A percentile compares a stretch with the other conserved stretches of the same genome.
Conservation (phyloP, 495 filamentous ascomycete genomes). For the Trichoderma gamsii region DNA sequence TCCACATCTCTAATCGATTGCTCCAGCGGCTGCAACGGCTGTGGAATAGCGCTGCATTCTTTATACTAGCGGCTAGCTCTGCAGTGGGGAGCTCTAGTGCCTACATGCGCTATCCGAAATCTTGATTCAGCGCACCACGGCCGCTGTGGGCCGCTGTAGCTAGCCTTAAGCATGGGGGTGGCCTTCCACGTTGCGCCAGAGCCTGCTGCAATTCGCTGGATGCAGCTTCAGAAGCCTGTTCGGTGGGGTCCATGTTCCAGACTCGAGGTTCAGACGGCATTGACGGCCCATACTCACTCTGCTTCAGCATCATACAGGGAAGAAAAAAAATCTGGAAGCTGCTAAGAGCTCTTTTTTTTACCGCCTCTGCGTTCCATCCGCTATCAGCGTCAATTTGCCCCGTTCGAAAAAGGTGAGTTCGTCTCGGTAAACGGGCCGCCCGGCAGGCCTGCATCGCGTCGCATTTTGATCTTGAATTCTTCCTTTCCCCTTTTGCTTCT, state of each 20-base stretch:
- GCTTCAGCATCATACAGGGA: neutral
- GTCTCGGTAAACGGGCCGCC: neutral
- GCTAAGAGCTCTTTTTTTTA: no score
- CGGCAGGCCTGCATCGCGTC: neutral
- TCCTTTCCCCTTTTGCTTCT: neutral
- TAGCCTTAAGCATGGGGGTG: neutral
- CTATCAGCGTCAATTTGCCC: neutral
- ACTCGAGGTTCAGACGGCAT: neutral
- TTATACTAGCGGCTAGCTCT: neutral
- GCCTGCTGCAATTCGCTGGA: neutral
- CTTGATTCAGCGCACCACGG: neutral
- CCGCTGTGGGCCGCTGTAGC: slow-evolving; percentile 7
- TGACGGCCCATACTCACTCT: neutral
- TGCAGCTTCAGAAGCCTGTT: neutral
- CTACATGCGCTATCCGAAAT: neutral
- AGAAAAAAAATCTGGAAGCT: no score
- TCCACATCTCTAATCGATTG: neutral
- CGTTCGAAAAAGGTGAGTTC: neutral
- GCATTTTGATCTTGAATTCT: neutral
- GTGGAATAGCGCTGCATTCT: neutral
- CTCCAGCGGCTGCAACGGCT: slow-evolving; percentile 10
- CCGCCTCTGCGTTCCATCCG: neutral
- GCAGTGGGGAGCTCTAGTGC: slow-evolving; percentile 11
- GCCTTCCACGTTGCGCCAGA: neutral
- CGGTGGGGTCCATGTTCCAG: neutral